Evolutionary conservation across 1,284 basidiomycete genomes (phyloP).

Genomic region (Tremellales sp.): DNA sequence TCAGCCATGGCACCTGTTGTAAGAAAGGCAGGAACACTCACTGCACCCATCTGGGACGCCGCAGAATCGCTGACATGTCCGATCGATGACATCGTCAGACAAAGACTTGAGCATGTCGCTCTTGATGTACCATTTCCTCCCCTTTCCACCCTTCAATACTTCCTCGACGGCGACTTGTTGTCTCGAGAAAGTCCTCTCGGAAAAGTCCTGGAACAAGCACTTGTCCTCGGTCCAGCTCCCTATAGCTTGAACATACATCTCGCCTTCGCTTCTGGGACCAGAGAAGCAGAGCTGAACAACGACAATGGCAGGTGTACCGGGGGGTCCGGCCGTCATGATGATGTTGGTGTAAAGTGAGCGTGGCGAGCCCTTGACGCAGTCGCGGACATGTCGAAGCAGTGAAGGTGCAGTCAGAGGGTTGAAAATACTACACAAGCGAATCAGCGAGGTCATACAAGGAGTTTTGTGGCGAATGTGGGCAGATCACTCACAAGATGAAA

Average conservation of each 20-base stretch:
- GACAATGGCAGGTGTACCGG: slow-evolving; percentile 71
- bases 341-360: slow-evolving; percentile 82
- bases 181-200: slow-evolving; percentile 77
- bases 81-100: slow-evolving; percentile 76
- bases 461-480: background rate
- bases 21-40: slow-evolving; percentile 52
- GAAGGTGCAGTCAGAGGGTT: slow-evolving; percentile 75
- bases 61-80: slow-evolving; percentile 74
- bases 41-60: slow-evolving; percentile 80
- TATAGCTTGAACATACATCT: slow-evolving; percentile 73
- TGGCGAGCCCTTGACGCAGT: slow-evolving; percentile 82
- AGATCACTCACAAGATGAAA: slow-evolving; percentile 67
- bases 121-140: slow-evolving; percentile 83
- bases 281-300: slow-evolving; percentile 87
- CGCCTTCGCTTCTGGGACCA: slow-evolving; percentile 67
- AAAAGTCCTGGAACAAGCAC: slow-evolving; percentile 79
- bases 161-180: slow-evolving; percentile 89
- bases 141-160: slow-evolving; percentile 76
- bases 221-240: slow-evolving; percentile 70
- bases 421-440: slow-evolving; percentile 60
- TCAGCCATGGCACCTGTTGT: slow-evolving; percentile 1
- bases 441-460: slow-evolving; percentile 7
- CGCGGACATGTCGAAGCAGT: slow-evolving; percentile 83
- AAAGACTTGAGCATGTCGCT: slow-evolving; percentile 71
- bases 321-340: slow-evolving; percentile 80